Percentiles rank a stretch among this genome's conserved stretches.
These are phyloP conservation scores for Flaveria linearis DNA, from an alignment of 129 eudicot species.

Conservation along the genomic window DNA sequence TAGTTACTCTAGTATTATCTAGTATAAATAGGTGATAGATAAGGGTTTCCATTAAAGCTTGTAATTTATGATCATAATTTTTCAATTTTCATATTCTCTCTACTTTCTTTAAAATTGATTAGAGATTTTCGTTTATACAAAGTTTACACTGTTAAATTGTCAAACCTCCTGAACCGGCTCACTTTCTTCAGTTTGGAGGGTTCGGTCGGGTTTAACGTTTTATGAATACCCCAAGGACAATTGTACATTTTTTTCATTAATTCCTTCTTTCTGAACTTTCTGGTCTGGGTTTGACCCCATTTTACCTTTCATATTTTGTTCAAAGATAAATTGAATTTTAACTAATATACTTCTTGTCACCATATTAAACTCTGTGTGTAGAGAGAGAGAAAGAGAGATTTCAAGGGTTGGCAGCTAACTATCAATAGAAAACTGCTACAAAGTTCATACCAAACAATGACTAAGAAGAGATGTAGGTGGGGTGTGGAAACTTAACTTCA, in stretches of 20 bases:
- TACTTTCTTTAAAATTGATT: too few relatives aligned
- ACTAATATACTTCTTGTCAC: neutral
- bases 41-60: too few relatives aligned
- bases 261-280: neutral
- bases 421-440: neutral
- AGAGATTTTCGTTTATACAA: too few relatives aligned
- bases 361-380: neutral
- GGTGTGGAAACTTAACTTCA: neutral
- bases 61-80: too few relatives aligned
- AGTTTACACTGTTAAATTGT: neutral
- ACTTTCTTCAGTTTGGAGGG: neutral
- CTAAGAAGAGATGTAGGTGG: constrained; percentile 2
- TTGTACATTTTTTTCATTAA: neutral
- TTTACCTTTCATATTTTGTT: neutral
- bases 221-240: neutral
- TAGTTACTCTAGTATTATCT: too few relatives aligned
- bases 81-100: too few relatives aligned
- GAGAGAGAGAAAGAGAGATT: neutral
- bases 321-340: neutral
- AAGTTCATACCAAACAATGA: constrained; percentile 18
- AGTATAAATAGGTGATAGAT: too few relatives aligned
- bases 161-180: neutral
- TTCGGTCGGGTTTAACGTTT: neutral
- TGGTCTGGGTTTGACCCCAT: neutral
- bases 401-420: neutral